Evolutionary conservation across 148 eudicot genomes (phyloP), one percentile per base, ranked within the genome.

Genomic region (Vaccinium corymbosum): DNA sequence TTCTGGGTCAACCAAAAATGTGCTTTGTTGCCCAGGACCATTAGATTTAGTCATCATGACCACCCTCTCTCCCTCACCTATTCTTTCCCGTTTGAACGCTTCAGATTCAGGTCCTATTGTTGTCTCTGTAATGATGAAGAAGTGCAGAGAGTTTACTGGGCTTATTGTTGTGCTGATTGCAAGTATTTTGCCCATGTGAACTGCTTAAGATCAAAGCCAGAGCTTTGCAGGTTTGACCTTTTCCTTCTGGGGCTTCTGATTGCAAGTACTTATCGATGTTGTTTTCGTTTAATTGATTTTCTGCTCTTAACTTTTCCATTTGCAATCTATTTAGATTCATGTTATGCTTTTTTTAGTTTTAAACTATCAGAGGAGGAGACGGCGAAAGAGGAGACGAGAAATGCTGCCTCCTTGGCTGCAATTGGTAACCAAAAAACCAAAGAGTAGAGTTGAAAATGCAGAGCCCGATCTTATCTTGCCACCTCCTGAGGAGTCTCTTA

Each of bases 111-210:
- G 1, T 16, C 61, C 14, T 22, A 13, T 12, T 78, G 81, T 13
- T 2, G 11, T 0, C 6, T 78, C 25, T 78, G 81, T 14, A 4
- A 0, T 12, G 11, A 22, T 7, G 0, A 1, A 3, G 0, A 1
- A 3, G 0, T 78, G 19, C 5, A 78, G 7, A n/a, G 19, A 51
- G 14, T 3, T 1, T 25, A 52, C 20, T 78, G 81, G 81, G 61
- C 29, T 25, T 78, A 52, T 27, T 78, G 14, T 52, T 78, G 64
- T 29, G 81, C 46, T 20, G 62, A 53, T 2, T 78, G 81, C 81
- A 78, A 17, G 27, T 78, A 78, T 53, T 78, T 51, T 53, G 46
- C 62, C 20, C 81, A 78, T 53, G n/a, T 78, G 32, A 78, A 78
- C 14, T 78, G 81, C 46, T 35, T 38, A 4, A 27, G 22, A 22